Percentiles rank a stretch among this genome's conserved stretches.
These are phyloP conservation scores for Solanum pimpinellifolium DNA, from an alignment of 257 asterid species.

Conservation along the genomic window DNA sequence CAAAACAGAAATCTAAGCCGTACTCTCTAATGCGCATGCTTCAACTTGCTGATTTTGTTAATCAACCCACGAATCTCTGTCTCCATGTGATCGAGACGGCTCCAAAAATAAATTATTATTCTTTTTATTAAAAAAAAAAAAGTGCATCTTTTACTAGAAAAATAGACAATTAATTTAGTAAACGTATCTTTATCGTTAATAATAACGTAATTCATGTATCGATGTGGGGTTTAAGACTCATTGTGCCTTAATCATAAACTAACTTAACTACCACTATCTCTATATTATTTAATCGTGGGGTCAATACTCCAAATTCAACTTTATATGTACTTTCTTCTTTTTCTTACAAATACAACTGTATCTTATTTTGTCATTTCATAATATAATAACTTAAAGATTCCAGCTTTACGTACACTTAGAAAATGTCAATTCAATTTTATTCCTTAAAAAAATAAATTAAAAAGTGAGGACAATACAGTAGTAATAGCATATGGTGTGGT, in stretches of 20 bases:
- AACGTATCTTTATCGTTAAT: not conserved
- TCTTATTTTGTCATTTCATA: not conserved
- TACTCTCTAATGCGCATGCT: not conserved
- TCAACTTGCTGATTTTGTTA: not conserved
- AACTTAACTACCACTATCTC: constrained; percentile 17
- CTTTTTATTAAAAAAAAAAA: not conserved
- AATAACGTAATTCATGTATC: not conserved
- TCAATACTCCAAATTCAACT: not conserved
- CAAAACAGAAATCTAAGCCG: not conserved
- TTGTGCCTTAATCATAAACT: not conserved
- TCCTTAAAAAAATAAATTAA: not conserved
- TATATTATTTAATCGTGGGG: not conserved
- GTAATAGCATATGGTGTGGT: not conserved
- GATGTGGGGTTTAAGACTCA: not conserved
- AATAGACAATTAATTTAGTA: not conserved
- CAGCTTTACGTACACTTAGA: not conserved
- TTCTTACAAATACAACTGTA: not conserved
- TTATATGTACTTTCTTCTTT: not conserved
- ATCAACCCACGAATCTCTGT: not conserved
- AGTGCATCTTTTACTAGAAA: not conserved
- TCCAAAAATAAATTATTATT: not conserved
- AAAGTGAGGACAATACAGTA: not conserved
- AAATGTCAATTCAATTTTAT: not conserved
- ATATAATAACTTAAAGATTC: constrained; percentile 6
- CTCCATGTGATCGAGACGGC: not conserved